Conservation (phyloP, 2,329 filamentous ascomycete genomes). For the Paradendryphiella salina region DNA sequence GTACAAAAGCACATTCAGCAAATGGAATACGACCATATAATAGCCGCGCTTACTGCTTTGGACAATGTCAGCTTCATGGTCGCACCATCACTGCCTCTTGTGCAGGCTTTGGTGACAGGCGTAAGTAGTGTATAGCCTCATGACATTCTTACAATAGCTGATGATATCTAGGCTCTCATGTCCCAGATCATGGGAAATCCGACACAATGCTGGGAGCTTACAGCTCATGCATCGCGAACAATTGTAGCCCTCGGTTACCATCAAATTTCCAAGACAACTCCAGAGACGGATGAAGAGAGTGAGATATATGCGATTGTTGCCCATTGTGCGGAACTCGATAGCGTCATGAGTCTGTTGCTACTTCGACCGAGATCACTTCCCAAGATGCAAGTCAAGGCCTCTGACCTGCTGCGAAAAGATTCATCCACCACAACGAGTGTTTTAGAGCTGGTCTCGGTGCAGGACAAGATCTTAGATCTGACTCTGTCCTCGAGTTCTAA, state of each 20-base stretch:
- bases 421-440: conserved; percentile 31
- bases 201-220: conserved; percentile 38
- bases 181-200: conserved; percentile 44
- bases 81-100: conserved; percentile 32
- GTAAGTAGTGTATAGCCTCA: conserved; percentile 17
- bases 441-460: conserved; percentile 36
- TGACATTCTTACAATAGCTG: not conserved
- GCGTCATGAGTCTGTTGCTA: conserved; percentile 36
- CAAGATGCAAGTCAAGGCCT: conserved; percentile 29
- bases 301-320: conserved; percentile 37
- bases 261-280: conserved; percentile 18
- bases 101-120: conserved; percentile 38
- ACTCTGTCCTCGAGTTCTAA: conserved; percentile 23
- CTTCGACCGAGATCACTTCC: conserved; percentile 38
- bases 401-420: conserved; percentile 30
- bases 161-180: conserved; percentile 29
- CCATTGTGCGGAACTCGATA: conserved; percentile 41
- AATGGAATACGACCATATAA: conserved; percentile 35
- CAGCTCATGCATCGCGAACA: conserved; percentile 37
- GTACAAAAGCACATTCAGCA: conserved; percentile 34
- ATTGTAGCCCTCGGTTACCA: conserved; percentile 41
- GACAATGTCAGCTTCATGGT: conserved; percentile 36
- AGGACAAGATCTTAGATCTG: conserved; percentile 34
- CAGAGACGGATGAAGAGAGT: conserved; percentile 26
- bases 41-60: conserved; percentile 36